Base-by-base conservation (phyloP, 2,329 filamentous ascomycete genomes). In the Colletotrichum simmondsii region DNA sequence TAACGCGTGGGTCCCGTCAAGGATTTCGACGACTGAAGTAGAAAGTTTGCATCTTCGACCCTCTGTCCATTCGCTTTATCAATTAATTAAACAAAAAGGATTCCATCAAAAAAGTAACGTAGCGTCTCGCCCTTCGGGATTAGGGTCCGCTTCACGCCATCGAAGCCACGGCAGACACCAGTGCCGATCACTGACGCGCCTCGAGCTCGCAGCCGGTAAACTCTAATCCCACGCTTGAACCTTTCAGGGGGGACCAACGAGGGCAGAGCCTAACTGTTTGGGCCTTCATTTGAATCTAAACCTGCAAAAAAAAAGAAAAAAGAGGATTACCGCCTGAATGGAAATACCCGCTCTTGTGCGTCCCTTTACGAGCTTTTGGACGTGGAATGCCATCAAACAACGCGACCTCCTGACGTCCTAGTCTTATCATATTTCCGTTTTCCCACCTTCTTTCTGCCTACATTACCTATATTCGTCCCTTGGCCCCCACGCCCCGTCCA, bases 151-250 rank as follows among this genome's bases (percentile, higher is more conserved):
- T 63, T 54, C 52, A 69, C 70, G 60, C 65, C 70, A 61, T 70
- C 54, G 60, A 64, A 26, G 46, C 46, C 53, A 26, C 57, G 26
- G 42, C 65, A 54, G 24, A 54, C 54, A 35, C 42, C 37, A 60
- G 26, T 69, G 70, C 54, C 60, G 65, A 64, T 72, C 70, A 46
- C 53, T 60, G 37, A 72, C 65, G 69, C 65, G 59, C 59, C 66
- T 60, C 5, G 19, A 24, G 56, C 37, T 54, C 60, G 12, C 53
- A 69, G 59, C 70, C 59, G 70, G 66, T 72, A 72, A 69, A 72
- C 70, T 69, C 65, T 60, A 72, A 69, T 30, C 26, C 59, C 37
- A 63, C 58, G 69, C 54, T 69, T 72, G 69, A 71, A 56, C 53
- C 35, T 67, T 71, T 68, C 64, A 68, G 42, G 70, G 65, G 65